Evolutionary conservation across 108 stramenopile species (phyloP), one percentile per base, ranked within the genome.

Genomic region (Aurantiochytrium sp.): DNA sequence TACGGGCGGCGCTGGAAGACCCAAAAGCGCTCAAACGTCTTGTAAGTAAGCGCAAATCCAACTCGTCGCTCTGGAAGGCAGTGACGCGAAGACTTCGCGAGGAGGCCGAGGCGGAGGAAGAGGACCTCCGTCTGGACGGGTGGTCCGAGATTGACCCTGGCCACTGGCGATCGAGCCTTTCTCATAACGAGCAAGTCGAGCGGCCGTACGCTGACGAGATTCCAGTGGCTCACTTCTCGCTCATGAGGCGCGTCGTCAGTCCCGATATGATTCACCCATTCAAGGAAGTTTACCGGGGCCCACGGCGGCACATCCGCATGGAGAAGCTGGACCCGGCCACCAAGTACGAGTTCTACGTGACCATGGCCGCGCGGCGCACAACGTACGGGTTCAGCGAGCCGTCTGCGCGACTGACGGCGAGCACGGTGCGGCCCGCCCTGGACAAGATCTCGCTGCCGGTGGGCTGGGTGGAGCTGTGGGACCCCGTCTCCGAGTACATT

Each of bases 391-490:
- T 6, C 21, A 81, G 73, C 39, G 19, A 37, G 42, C 39, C 39
- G 32, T 81, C 73, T 27, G 42, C n/a, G n/a, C 73, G 42, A 15
- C 6, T n/a, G 27, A 22, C 8, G 0, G 73, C 32, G 42, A 27
- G 24, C 30, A 81, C 73, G 45, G n/a, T 12, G 39, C 73, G n/a
- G 0, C 10, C n/a, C 6, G 39, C 73, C 27, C 6, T 12, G 24
- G 73, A 81, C 19, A 37, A 42, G 73, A 0, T 81, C 12, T 21
- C 45, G 8, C 39, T 81, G 39, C 73, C 73, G 32, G 19, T 19
- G 27, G 73, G 73, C 42, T 81, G 73, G 73, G 45, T 41, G n/a
- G 73, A 81, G 32, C 24, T 81, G 39, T 81, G 73, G 73, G 73
- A 81, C 3, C 73, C 73, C 10, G 73, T 81, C 45, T 48, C 73